Percentiles rank a stretch among this genome's conserved stretches.
Conservation (phyloP, 2,329 filamentous ascomycete species). For the Sarocladium strictum region DNA sequence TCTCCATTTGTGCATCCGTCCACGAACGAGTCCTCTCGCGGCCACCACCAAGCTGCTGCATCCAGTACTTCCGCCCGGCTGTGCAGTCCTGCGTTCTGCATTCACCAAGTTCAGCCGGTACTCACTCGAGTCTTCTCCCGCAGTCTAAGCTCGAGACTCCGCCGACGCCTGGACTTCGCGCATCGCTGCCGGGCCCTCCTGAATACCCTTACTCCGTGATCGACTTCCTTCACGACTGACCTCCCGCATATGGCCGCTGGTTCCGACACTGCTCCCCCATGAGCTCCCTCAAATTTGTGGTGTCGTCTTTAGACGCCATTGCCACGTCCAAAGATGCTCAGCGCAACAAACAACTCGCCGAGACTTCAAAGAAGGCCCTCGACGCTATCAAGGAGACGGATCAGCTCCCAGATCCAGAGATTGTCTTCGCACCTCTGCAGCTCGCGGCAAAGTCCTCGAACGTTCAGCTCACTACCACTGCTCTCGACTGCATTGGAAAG, state of each 20-base stretch:
- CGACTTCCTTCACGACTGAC: background rate
- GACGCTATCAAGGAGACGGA: conserved; percentile 82
- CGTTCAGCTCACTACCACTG: conserved; percentile 78
- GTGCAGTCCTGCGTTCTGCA: background rate
- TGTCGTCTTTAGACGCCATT: conserved; percentile 88
- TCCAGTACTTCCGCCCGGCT: background rate
- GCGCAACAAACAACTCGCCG: conserved; percentile 76
- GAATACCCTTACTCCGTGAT: background rate
- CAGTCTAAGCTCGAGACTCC: background rate
- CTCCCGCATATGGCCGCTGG: conserved; percentile 38
- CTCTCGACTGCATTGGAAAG: conserved; percentile 97
- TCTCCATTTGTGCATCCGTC: background rate
- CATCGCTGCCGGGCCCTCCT: background rate
- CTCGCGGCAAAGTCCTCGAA: conserved; percentile 84
- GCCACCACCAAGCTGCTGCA: background rate
- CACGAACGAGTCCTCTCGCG: background rate
- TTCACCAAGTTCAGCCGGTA: background rate
- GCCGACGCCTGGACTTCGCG: background rate
- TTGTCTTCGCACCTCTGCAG: conserved; percentile 86
- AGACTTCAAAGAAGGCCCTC: conserved; percentile 75
- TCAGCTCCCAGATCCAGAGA: conserved; percentile 78
- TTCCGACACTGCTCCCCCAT: conserved; percentile 52
- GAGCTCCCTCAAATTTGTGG: conserved; percentile 93
- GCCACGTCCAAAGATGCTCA: conserved; percentile 85
- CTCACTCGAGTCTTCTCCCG: background rate